A percentile compares a stretch with the other conserved stretches of the same genome.
Conservation (phyloP, 768 basidiomycete species). For the Lactarius tabidus region DNA sequence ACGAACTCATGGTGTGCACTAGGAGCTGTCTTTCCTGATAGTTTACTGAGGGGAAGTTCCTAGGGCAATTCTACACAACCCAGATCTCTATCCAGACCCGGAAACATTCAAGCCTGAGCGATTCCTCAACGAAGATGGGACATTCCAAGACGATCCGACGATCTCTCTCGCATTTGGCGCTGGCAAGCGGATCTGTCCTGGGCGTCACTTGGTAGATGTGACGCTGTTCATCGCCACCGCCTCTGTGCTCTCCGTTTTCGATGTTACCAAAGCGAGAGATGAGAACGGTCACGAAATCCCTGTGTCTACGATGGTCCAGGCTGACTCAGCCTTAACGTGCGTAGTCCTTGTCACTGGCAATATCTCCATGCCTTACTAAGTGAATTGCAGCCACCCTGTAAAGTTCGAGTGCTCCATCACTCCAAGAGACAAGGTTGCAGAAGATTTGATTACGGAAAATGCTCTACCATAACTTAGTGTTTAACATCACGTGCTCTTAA, state of each 20-base stretch:
- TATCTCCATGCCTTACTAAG: neutral
- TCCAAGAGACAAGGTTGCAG: neutral
- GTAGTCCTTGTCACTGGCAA: neutral
- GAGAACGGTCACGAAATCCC: constrained; percentile 9
- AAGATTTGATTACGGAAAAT: too few species aligned
- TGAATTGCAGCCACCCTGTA: neutral
- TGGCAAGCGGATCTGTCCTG: constrained; percentile 2
- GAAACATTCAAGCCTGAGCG: constrained; percentile 25
- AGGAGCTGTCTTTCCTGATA: too few species aligned
- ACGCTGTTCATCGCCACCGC: neutral
- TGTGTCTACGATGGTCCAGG: too few species aligned
- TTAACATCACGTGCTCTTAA: too few species aligned
- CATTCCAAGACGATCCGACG: constrained; percentile 12
- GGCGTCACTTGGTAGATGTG: too few species aligned
- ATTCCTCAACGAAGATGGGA: constrained; percentile 17
- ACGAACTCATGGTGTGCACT: too few species aligned
- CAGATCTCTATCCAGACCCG: neutral
- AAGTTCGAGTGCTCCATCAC: neutral
- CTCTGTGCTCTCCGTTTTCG: constrained; percentile 6
- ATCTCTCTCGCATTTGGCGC: constrained; percentile 11
- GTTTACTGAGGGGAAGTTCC: too few species aligned
- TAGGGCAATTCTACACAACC: neutral
- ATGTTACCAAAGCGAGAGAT: constrained; percentile 5
- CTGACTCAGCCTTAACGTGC: neutral
- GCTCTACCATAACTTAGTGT: too few species aligned